Percentiles rank a stretch among this genome's conserved stretches.
These are phyloP conservation scores for Vachellia collinsii DNA, from an alignment of 306 rosid genomes.

Conservation along the genomic window DNA sequence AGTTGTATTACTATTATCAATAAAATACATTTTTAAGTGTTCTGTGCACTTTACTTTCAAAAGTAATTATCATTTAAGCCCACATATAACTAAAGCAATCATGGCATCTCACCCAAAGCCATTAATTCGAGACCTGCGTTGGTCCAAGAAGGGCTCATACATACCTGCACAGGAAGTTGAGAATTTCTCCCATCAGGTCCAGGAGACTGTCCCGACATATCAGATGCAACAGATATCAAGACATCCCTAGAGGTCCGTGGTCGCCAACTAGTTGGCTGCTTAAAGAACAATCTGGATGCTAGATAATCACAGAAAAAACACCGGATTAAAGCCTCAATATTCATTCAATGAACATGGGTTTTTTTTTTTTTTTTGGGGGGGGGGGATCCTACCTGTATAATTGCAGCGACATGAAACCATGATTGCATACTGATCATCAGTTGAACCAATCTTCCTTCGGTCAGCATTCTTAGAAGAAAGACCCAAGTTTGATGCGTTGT, in stretches of 20 bases:
- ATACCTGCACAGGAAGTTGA: constrained; percentile 93
- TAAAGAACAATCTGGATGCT: constrained; percentile 91
- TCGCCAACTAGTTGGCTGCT: constrained; percentile 87
- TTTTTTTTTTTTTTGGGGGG: too few relatives aligned
- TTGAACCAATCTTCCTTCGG: constrained; percentile 47
- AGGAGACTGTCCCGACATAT: constrained; percentile 70
- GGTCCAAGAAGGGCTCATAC: neutral
- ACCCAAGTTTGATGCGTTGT: constrained; percentile 51
- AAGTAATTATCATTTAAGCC: constrained; percentile 14
- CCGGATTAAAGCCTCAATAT: constrained; percentile 29
- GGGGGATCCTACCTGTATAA: constrained; percentile 59
- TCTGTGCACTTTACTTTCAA: neutral
- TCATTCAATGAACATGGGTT: neutral
- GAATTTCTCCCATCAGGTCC: constrained; percentile 61
- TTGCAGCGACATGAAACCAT: constrained; percentile 97
- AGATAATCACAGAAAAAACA: constrained; percentile 28
- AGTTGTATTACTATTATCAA: neutral
- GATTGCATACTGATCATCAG: constrained; percentile 78
- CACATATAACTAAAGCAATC: constrained; percentile 22
- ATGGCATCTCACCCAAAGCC: constrained; percentile 28
- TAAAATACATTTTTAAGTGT: neutral
- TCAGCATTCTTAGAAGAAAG: constrained; percentile 51
- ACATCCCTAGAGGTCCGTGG: constrained; percentile 89
- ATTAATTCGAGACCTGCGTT: neutral
- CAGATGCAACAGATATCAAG: constrained; percentile 89